A percentile compares a stretch with the other conserved stretches of the same genome.
These are phyloP conservation scores for Echites panduratus DNA, from an alignment of 257 asterid species.

Conservation along the genomic window DNA sequence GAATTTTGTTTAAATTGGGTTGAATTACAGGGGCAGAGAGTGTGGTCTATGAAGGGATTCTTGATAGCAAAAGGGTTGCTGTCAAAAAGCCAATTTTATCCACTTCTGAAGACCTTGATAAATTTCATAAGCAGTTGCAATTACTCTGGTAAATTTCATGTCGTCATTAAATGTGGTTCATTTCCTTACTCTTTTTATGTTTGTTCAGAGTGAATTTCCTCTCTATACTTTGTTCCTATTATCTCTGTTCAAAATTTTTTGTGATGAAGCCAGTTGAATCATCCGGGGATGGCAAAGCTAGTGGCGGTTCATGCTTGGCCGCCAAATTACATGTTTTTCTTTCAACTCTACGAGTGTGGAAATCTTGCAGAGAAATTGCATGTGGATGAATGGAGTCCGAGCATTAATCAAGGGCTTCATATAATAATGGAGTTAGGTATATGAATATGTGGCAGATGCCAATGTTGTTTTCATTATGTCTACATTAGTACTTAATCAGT, in stretches of 20 bases:
- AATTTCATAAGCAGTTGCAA: conserved; percentile 77
- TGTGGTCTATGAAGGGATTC: conserved; percentile 66
- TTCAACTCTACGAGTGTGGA: conserved; percentile 65
- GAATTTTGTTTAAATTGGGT: background rate
- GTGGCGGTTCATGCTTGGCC: conserved; percentile 89
- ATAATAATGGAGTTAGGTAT: conserved; percentile 59
- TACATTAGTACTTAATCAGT: background rate
- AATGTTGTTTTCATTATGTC: background rate
- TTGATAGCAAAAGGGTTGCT: conserved; percentile 69
- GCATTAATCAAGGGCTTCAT: conserved; percentile 43
- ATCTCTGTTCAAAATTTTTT: conserved; percentile 1
- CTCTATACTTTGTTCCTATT: conserved; percentile 17
- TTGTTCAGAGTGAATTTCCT: conserved; percentile 6
- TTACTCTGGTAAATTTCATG: conserved; percentile 37
- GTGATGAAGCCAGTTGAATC: conserved; percentile 72
- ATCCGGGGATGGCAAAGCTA: conserved; percentile 69
- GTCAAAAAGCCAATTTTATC: conserved; percentile 76
- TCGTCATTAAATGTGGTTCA: background rate
- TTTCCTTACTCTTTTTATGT: background rate
- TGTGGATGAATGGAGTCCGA: conserved; percentile 70
- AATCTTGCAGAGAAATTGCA: conserved; percentile 72
- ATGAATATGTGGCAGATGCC: background rate
- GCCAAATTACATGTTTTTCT: conserved; percentile 85
- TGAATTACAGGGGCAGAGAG: conserved; percentile 72
- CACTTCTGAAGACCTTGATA: conserved; percentile 66